Base-by-base conservation (phyloP, 306 rosid genomes). In the Lupinus albus region DNA sequence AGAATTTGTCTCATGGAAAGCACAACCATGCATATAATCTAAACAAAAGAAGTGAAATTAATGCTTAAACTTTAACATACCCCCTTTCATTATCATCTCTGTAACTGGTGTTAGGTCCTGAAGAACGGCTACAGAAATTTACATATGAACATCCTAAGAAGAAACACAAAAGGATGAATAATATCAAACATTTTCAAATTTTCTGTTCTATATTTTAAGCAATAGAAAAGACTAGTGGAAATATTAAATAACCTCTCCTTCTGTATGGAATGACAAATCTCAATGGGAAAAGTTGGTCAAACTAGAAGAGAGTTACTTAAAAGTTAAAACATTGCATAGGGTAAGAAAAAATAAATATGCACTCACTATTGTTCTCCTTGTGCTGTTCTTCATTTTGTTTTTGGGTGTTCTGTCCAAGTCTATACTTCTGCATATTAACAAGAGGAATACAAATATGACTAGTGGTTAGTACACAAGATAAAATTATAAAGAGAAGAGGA, bases 331-430 rank as follows among this genome's bases (percentile, higher is more conserved):
- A 14, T 39, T 28, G 42, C 42, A 20, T 25, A 20, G n/a, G 4
- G 6, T 48, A n/a, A 11, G 3, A 49, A 13, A 53, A 73, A 2
- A 30, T 62, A 46, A 15, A 36, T 25, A 70, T 46, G 28, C 11
- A 53, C 84, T 77, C 77, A 90, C 96, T 80, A 8, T 55, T 84
- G 62, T 67, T 76, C 51, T 85, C 92, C 53, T 62, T 81, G 89
- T 58, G 77, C 7, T 75, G 86, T 67, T 83, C 96, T 54, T 71
- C 75, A 41, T 74, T 85, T 64, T 78, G 91, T 60, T 79, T 86
- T 50, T 66, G 55, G 17, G 80, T 62, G 53, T 78, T 94, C 57
- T 88, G 95, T 70, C 96, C 97, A 56, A 93, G 89, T 81, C 97
- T 90, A 64, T 93, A 93, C 77, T 93, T 90, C 97, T 93, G 82